Conservation (phyloP, 2,329 filamentous ascomycete genomes). For the Pseudocercospora crystallina region DNA sequence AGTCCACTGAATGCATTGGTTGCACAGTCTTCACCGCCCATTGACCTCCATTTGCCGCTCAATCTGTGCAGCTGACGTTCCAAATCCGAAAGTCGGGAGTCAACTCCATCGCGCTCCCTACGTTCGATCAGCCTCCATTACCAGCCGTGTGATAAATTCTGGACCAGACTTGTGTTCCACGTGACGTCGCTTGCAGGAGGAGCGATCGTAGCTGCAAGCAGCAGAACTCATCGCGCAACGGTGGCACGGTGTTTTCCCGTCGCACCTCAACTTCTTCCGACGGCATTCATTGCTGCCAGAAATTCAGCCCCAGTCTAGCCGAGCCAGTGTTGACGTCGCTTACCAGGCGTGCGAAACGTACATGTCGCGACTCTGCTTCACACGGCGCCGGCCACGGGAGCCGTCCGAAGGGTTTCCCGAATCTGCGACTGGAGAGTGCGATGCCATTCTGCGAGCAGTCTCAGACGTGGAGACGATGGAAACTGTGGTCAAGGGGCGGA, state of each 20-base stretch:
- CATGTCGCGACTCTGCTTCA: neutral
- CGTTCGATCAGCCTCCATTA: neutral
- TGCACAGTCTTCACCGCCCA: neutral
- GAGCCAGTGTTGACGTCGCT: neutral
- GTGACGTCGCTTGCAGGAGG: conserved; percentile 1
- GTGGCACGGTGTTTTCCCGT: neutral
- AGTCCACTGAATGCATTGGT: neutral
- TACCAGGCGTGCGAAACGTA: conserved; percentile 2
- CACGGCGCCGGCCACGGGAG: neutral
- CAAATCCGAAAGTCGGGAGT: neutral
- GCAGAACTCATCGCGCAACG: neutral
- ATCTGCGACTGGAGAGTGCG: neutral
- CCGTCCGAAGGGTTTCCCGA: neutral
- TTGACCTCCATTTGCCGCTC: neutral
- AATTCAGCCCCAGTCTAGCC: neutral
- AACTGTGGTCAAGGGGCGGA: neutral
- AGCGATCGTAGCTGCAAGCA: neutral
- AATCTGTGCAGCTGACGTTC: conserved; percentile 1
- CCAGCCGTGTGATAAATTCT: neutral
- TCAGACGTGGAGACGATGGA: neutral
- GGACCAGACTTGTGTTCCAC: neutral
- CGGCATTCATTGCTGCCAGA: conserved; percentile 1
- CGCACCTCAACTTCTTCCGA: neutral
- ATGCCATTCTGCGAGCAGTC: neutral
- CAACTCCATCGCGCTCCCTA: conserved; percentile 1